Base-by-base conservation (phyloP, 2,329 filamentous ascomycete species). In the Scytalidium sp. region DNA sequence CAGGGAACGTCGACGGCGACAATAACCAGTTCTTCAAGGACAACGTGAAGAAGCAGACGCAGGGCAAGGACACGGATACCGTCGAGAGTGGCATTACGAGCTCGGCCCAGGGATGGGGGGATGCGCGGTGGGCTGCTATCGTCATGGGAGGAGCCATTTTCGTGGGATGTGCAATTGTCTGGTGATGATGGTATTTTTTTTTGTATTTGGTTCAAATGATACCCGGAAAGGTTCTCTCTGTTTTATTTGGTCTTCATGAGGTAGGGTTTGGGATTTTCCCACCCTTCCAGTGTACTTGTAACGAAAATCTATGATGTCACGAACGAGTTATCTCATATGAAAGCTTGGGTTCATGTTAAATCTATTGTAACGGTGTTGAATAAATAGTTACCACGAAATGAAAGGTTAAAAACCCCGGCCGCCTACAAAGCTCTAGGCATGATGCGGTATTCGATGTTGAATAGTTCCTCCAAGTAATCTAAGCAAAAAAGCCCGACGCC, bases 1-100 rank as follows among this genome's bases (percentile, higher is more conserved):
- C 74, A 1, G 86, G 86, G 0, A 89, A 90, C 60, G 70, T 88
- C 0, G 61, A 75, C 2, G 80, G 77, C 0, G 62, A 71, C 55
- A 83, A 78, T 50, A 67, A 63, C 29, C 67, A 74, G n/a, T 65
- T 73, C 64, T 75, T 80, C 47, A 64, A 65, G 43, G 62, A 64
- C 43, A 63, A 63, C 48, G 62, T 63, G 3, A 49, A 42, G 48
- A 48, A 49, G 46, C 56, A 59, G 50, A 41, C 46, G 1, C 43
- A 54, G 9, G 62, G 62, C 10, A 51, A 57, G 19, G 8, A 32
- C 11, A 50, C 49, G 9, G 62, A 63, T 58, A 62, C 57, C 2
- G 57, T 62, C 8, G 58, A 59, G 51, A 56, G 49, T 32, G 57
- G 58, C 4, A 46, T 52, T n/a, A 53, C 47, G 19, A 52, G 50